Conservation (phyloP, 2,329 filamentous ascomycete genomes). For the Graphiopsis chlorocephala region DNA sequence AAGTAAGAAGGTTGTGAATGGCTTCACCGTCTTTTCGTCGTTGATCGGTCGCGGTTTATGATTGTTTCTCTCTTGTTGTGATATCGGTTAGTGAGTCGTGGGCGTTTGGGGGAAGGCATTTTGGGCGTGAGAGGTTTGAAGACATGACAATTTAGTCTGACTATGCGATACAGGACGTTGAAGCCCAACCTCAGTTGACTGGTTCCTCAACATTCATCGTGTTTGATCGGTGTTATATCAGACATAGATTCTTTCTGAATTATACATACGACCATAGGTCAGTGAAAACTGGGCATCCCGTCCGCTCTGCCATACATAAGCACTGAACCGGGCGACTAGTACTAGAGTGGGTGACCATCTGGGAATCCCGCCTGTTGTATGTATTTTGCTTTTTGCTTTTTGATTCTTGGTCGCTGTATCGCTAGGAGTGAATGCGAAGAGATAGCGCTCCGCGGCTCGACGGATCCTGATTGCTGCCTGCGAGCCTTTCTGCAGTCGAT, state of each 20-base stretch:
- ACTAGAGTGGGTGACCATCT: slow-evolving; percentile 6
- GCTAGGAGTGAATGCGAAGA: not conserved
- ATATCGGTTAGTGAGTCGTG: not conserved
- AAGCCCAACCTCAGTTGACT: too few relatives aligned
- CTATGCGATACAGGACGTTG: too few relatives aligned
- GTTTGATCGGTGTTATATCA: too few relatives aligned
- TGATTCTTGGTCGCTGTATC: not conserved
- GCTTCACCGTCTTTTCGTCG: not conserved
- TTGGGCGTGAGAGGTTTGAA: too few relatives aligned
- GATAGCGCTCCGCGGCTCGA: not conserved
- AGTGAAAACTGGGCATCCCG: not conserved
- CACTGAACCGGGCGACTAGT: slow-evolving; percentile 2
- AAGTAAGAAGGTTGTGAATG: not conserved
- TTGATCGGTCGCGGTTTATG: not conserved
- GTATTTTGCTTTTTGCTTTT: not conserved
- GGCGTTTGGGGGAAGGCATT: too few relatives aligned
- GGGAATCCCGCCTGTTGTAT: slow-evolving; percentile 7
- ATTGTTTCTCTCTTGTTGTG: too few relatives aligned
- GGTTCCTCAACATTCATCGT: too few relatives aligned
- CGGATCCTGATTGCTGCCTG: not conserved
- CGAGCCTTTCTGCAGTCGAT: not conserved
- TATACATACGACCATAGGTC: not conserved
- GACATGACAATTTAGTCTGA: not conserved
- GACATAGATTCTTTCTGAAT: fast-evolving
- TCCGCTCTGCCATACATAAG: not conserved